Evolutionary conservation across 2,329 filamentous ascomycete species (phyloP).

Genomic region (Fusarium sp.): DNA sequence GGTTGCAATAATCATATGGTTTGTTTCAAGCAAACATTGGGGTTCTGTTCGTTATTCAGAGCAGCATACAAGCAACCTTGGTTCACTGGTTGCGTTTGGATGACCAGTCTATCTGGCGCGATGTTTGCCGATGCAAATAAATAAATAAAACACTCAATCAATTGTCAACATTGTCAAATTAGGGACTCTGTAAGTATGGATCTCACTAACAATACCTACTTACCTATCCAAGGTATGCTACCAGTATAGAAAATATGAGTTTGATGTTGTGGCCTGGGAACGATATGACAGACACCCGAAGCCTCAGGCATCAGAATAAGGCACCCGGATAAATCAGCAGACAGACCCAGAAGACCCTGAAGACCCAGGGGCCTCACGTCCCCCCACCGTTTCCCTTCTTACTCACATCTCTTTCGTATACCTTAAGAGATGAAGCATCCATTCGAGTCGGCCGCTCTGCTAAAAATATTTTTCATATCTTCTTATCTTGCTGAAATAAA

Average conservation of each 20-base stretch:
- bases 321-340: slow-evolving; percentile 17
- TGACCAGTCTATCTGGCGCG: background rate
- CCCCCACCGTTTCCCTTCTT: background rate
- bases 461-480: background rate
- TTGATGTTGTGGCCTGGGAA: background rate
- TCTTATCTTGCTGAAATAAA: background rate
- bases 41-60: background rate
- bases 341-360: background rate
- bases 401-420: background rate
- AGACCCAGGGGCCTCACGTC: background rate
- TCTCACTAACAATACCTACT: background rate
- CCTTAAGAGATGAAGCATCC: background rate
- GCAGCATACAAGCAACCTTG: background rate
- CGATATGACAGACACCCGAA: slow-evolving; percentile 9
- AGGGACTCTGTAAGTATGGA: background rate
- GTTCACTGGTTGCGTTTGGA: background rate
- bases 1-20: background rate
- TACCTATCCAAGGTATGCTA: background rate
- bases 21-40: no score
- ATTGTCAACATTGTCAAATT: background rate
- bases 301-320: slow-evolving; percentile 17
- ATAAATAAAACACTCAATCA: background rate
- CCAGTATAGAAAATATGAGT: background rate
- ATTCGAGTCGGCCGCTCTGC: background rate
- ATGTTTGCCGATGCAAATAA: background rate